Evolutionary conservation across 2,329 filamentous ascomycete species (phyloP).

Genomic region (Penicillium sclerotiorum): DNA sequence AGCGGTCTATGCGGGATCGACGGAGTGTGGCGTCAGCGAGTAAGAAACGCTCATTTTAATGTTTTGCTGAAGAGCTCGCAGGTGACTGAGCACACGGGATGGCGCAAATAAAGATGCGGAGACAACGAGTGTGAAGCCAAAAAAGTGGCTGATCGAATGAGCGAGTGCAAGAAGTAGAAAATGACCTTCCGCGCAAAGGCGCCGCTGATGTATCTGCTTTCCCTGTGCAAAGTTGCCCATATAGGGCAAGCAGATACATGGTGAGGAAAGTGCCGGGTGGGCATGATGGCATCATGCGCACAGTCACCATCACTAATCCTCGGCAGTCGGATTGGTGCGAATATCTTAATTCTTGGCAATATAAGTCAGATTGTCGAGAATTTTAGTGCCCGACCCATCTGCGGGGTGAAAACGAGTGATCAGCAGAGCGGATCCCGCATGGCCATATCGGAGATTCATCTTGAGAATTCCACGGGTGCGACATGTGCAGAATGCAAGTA

Average conservation of each 20-base stretch:
- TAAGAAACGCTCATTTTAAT: conserved; percentile 2
- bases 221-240: not conserved
- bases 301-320: too few species aligned
- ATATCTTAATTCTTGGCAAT: conserved; percentile 3
- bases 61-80: conserved; percentile 12
- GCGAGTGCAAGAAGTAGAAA: not conserved
- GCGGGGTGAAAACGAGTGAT: conserved; percentile 22
- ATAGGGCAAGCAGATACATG: conserved; percentile 1
- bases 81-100: conserved; percentile 21
- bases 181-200: not conserved
- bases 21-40: conserved; percentile 10
- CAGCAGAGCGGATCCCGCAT: conserved; percentile 12
- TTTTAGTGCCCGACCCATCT: conserved; percentile 9
- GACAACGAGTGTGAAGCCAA: conserved; percentile 8
- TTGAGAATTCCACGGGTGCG: not conserved
- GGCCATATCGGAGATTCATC: conserved; percentile 1
- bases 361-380: not conserved
- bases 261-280: conserved; percentile 11
- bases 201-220: not conserved
- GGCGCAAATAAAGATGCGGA: conserved; percentile 28
- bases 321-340: conserved; percentile 3
- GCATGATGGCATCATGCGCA: conserved; percentile 26
- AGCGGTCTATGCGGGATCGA: conserved; percentile 26
- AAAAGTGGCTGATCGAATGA: not conserved
- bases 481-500: not conserved